A percentile compares a stretch with the other conserved stretches of the same genome.
Conservation (phyloP, 2,329 filamentous ascomycete genomes). For the Tolypocladium sp. region DNA sequence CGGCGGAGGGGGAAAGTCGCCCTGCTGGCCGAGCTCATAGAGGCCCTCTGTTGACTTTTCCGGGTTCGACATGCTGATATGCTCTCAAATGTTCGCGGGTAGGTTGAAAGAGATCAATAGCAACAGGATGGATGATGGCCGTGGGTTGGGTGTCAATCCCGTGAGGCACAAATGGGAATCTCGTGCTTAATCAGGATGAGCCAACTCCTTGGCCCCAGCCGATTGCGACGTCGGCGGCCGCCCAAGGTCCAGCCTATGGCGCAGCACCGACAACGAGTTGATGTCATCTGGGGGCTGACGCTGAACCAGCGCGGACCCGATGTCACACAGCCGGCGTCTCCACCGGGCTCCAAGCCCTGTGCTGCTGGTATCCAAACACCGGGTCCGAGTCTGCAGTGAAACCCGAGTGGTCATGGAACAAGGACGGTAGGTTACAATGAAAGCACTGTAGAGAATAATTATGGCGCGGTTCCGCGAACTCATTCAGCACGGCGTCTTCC, state of each 20-base stretch:
- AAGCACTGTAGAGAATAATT: too few species aligned
- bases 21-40: conserved; percentile 7
- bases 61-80: not conserved
- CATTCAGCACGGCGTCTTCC: too few species aligned
- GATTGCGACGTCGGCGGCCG: not conserved
- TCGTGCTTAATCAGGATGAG: too few species aligned
- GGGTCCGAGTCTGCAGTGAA: not conserved
- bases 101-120: not conserved
- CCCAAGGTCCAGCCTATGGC: not conserved
- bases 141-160: not conserved
- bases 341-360: not conserved
- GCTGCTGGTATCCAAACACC: too few species aligned
- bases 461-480: too few species aligned
- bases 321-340: not conserved
- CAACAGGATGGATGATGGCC: not conserved
- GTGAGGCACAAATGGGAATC: too few species aligned
- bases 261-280: not conserved
- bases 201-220: too few species aligned
- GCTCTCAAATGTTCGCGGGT: not conserved
- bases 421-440: too few species aligned
- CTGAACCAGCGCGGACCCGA: not conserved
- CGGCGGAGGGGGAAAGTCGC: conserved; percentile 14
- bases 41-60: not conserved
- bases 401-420: too few species aligned
- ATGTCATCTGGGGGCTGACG: not conserved